Conservation (phyloP, 352 stramenopile genomes). For the Pythium vanterpoolii region DNA sequence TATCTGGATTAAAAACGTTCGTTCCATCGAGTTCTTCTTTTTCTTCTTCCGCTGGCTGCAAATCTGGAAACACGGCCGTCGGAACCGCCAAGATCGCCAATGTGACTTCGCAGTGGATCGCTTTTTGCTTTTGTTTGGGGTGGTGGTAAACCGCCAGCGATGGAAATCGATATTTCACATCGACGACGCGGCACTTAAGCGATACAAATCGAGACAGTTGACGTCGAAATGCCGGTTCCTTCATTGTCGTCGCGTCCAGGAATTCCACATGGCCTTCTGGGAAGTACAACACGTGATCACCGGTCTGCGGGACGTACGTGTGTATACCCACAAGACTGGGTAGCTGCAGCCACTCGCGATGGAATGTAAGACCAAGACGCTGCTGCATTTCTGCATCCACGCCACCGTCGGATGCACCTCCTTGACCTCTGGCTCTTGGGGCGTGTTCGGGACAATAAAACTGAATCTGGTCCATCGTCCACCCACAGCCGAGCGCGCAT, state of each 20-base stretch:
- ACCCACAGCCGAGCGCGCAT: conserved; percentile 67
- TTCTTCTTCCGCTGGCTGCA: conserved; percentile 32
- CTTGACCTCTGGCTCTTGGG: conserved; percentile 11
- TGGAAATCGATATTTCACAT: conserved; percentile 79
- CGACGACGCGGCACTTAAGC: conserved; percentile 70
- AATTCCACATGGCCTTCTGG: conserved; percentile 58
- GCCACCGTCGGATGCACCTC: not conserved
- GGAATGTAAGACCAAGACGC: conserved; percentile 64
- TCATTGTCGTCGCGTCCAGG: conserved; percentile 39
- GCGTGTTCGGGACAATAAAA: conserved; percentile 78
- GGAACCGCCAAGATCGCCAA: conserved; percentile 59
- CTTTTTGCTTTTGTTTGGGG: conserved; percentile 4
- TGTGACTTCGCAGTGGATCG: conserved; percentile 52
- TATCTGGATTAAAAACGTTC: conserved; percentile 18
- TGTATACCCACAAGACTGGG: conserved; percentile 43
- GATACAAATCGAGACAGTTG: conserved; percentile 58
- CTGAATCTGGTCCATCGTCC: conserved; percentile 73
- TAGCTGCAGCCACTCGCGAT: conserved; percentile 79
- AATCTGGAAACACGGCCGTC: conserved; percentile 25
- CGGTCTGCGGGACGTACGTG: conserved; percentile 77
- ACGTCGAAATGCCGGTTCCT: conserved; percentile 43
- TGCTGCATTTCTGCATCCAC: conserved; percentile 20
- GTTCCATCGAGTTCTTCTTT: conserved; percentile 29
- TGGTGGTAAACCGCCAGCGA: conserved; percentile 42
- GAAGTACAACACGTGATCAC: conserved; percentile 82